phyloP scores from a whole-genome alignment of 495 filamentous ascomycete species.

The Friedmanniomyces endolithicus region DNA sequence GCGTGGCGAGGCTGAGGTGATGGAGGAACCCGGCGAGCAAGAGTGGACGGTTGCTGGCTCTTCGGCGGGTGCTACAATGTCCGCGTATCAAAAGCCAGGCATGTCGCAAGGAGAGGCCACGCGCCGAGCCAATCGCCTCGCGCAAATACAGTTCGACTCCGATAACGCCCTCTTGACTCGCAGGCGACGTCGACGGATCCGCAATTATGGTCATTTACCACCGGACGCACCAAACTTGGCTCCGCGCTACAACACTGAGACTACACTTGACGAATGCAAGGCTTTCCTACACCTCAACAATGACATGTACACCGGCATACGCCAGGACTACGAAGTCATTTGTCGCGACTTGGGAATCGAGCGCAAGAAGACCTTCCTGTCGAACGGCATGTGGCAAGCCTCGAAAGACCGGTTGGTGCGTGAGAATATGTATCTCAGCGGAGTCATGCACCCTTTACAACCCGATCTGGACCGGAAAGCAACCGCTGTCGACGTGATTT shows the following conservation, averaged over 20 bases:
- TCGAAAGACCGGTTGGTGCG: constrained; percentile 57
- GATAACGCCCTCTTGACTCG: constrained; percentile 49
- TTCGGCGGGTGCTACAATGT: background rate
- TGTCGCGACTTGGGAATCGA: constrained; percentile 52
- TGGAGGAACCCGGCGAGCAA: background rate
- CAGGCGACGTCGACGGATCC: constrained; percentile 61
- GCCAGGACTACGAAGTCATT: constrained; percentile 56
- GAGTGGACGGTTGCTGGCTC: background rate
- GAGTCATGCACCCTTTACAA: constrained; percentile 48
- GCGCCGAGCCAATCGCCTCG: constrained; percentile 24
- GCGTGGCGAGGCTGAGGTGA: background rate
- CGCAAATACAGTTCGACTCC: constrained; percentile 47
- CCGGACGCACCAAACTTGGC: constrained; percentile 57
- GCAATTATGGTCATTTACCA: constrained; percentile 57
- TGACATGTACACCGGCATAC: constrained; percentile 46
- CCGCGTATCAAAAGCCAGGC: background rate
- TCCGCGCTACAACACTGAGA: constrained; percentile 70
- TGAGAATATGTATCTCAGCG: constrained; percentile 51
- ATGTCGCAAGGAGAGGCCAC: constrained; percentile 23
- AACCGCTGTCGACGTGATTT: constrained; percentile 64
- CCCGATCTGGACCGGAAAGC: constrained; percentile 39
- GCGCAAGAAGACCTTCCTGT: constrained; percentile 58
- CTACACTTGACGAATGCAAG: constrained; percentile 69
- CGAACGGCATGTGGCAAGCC: constrained; percentile 59
- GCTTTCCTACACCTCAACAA: constrained; percentile 52